phyloP scores from a whole-genome alignment of 805 yeast genomes.

The Ogataea sp. region DNA sequence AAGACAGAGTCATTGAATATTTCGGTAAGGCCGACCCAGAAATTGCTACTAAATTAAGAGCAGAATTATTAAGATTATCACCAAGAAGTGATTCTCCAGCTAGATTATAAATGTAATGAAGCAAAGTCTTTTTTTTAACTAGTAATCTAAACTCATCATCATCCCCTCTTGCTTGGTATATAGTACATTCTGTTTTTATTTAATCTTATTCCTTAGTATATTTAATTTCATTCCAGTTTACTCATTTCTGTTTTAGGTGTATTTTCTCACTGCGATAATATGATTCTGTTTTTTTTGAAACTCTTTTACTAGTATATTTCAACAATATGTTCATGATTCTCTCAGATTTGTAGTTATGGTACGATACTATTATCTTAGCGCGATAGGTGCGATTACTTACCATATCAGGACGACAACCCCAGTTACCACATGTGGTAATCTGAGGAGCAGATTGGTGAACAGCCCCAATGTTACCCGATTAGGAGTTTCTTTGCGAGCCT shows the following conservation, averaged over 20 bases:
- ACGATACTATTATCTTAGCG: too few species aligned
- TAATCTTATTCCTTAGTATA: too few species aligned
- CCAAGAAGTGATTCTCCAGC: conserved; percentile 32
- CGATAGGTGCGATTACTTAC: neutral
- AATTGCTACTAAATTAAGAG: conserved; percentile 60
- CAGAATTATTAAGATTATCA: conserved; percentile 45
- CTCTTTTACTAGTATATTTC: too few species aligned
- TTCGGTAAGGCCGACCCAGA: conserved; percentile 65
- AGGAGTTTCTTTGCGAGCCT: conserved; percentile 1
- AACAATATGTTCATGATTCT: too few species aligned
- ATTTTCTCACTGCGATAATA: too few species aligned
- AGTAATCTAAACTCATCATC: neutral
- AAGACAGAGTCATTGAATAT: conserved; percentile 70
- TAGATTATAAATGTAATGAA: conserved; percentile 11
- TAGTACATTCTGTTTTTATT: neutral
- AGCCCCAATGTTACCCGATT: neutral
- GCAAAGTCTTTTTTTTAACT: neutral
- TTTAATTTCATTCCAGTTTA: too few species aligned
- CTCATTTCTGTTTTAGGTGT: too few species aligned
- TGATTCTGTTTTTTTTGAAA: too few species aligned
- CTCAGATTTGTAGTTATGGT: too few species aligned
- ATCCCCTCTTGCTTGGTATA: neutral
- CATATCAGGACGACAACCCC: neutral
- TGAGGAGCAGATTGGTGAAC: neutral
- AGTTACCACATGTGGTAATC: neutral